phyloP scores from a whole-genome alignment of 116 monocot species.

The Trichopus zeylanicus region DNA sequence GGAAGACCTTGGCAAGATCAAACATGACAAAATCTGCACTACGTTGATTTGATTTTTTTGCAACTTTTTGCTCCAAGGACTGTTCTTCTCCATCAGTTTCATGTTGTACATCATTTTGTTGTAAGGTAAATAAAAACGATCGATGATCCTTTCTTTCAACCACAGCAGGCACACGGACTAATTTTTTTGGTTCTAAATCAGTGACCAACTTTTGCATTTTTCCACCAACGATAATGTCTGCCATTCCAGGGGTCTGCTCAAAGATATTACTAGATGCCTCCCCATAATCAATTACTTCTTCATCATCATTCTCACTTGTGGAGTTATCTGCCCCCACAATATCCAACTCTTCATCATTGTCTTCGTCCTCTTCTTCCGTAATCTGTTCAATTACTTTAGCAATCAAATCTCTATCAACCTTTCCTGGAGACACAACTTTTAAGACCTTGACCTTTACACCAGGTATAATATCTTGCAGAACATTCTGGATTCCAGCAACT shows the following conservation, averaged over 20 bases:
- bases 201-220: conserved; percentile 26
- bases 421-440: conserved; percentile 62
- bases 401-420: conserved; percentile 72
- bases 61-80: conserved; percentile 13
- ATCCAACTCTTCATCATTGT: conserved; percentile 41
- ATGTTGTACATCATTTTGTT: conserved; percentile 30
- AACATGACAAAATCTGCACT: conserved; percentile 41
- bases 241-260: conserved; percentile 32
- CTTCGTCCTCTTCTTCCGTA: conserved; percentile 67
- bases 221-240: conserved; percentile 50
- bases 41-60: conserved; percentile 13
- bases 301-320: conserved; percentile 30
- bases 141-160: conserved; percentile 37
- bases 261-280: conserved; percentile 19
- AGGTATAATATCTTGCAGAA: conserved; percentile 67
- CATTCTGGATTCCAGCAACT: conserved; percentile 39
- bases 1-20: conserved; percentile 54
- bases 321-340: conserved; percentile 39
- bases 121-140: conserved; percentile 72
- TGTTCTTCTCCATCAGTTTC: conserved; percentile 20
- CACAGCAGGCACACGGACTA: conserved; percentile 60
- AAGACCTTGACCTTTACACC: conserved; percentile 72
- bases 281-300: conserved; percentile 38
- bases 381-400: conserved; percentile 82
- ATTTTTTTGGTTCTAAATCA: conserved; percentile 25